Evolutionary conservation across 495 filamentous ascomycete species (phyloP).

Genomic region (Chaetomidium leptoderma): DNA sequence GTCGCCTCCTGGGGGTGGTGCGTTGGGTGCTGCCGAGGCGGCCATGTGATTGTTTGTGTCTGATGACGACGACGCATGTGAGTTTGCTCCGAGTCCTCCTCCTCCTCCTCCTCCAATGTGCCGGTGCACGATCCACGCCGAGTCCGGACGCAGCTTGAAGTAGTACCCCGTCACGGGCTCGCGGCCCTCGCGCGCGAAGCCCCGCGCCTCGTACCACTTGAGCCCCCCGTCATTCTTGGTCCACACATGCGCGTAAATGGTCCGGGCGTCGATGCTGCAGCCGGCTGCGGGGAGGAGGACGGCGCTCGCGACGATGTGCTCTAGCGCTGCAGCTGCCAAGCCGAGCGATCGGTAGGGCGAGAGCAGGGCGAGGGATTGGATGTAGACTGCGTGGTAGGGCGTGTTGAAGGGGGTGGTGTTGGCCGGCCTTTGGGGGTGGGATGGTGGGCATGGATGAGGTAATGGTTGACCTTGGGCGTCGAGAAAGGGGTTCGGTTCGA

Average conservation of each 20-base stretch:
- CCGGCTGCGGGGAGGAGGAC: constrained; percentile 31
- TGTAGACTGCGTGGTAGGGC: constrained; percentile 61
- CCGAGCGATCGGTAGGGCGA: constrained; percentile 77
- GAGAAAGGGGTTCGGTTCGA: constrained; percentile 50
- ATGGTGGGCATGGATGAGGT: constrained; percentile 4
- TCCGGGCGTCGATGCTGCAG: constrained; percentile 47
- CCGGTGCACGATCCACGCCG: constrained; percentile 67
- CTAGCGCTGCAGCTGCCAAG: constrained; percentile 69
- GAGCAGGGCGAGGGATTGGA: constrained; percentile 78
- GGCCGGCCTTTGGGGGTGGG: neutral
- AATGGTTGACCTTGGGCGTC: constrained; percentile 18
- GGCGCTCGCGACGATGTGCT: constrained; percentile 49
- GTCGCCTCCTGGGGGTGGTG: neutral
- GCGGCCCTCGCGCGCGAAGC: constrained; percentile 57
- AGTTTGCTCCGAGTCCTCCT: no score
- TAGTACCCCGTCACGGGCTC: constrained; percentile 72
- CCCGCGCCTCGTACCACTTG: constrained; percentile 79
- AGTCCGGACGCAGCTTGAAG: constrained; percentile 71
- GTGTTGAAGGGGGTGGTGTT: neutral
- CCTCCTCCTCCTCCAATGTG: constrained; percentile 27
- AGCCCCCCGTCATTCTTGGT: constrained; percentile 82
- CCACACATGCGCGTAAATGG: constrained; percentile 86
- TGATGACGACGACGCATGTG: neutral
- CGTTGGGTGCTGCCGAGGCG: no score
- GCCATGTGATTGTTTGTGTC: neutral